A percentile compares a stretch with the other conserved stretches of the same genome.
Evolutionary conservation across 495 filamentous ascomycete species (phyloP).

Genomic region (Daldinia caldariorum): DNA sequence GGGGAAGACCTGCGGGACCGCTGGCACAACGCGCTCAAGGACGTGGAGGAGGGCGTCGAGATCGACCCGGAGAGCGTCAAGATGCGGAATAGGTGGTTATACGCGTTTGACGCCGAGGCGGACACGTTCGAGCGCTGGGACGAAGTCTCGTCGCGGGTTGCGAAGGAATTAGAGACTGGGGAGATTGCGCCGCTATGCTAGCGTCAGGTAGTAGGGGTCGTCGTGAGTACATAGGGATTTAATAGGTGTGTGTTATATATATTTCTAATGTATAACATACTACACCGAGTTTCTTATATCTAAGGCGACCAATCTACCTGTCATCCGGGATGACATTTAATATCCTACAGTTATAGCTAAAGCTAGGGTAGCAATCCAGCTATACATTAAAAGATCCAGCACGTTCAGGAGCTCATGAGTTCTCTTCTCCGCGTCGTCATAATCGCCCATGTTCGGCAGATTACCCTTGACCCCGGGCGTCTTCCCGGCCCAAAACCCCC

Average conservation of each 20-base stretch:
- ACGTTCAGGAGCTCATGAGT: background rate
- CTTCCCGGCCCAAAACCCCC: slow-evolving; percentile 24
- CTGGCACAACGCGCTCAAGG: slow-evolving; percentile 62
- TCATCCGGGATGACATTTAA: background rate
- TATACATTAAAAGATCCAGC: slow-evolving; percentile 1
- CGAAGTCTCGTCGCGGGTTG: slow-evolving; percentile 50
- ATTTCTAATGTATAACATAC: no score
- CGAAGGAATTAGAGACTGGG: slow-evolving; percentile 52
- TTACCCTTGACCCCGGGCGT: slow-evolving; percentile 13
- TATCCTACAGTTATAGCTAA: background rate
- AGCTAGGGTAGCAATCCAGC: background rate
- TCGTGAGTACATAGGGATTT: no score
- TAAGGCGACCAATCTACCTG: no score
- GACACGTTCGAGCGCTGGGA: slow-evolving; percentile 58
- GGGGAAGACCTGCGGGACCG: slow-evolving; percentile 63
- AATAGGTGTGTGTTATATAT: no score
- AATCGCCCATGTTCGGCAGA: slow-evolving; percentile 36
- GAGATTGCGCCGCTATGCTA: slow-evolving; percentile 55
- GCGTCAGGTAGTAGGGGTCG: background rate
- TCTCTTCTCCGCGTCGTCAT: slow-evolving; percentile 29
- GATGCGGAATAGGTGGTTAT: slow-evolving; percentile 62
- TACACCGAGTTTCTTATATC: background rate
- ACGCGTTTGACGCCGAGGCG: slow-evolving; percentile 61
- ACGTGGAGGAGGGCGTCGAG: slow-evolving; percentile 57
- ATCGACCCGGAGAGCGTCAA: slow-evolving; percentile 64